Base-by-base conservation (phyloP, 2,329 filamentous ascomycete genomes). In the Hymenoscyphus fructigenus region DNA sequence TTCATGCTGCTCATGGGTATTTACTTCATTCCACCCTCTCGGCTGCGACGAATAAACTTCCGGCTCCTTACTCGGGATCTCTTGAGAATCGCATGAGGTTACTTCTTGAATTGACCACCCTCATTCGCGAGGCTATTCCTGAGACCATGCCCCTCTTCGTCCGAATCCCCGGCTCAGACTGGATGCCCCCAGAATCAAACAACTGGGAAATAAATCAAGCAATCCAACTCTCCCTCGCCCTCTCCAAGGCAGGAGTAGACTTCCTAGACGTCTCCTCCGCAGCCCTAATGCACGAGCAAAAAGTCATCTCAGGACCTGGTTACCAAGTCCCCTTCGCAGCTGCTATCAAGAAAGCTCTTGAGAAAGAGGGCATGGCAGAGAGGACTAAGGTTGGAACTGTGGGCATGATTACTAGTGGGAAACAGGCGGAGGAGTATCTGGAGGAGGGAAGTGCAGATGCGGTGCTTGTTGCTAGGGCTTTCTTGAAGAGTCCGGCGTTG, bases 1-100 rank as follows among this genome's bases (percentile, higher is more conserved):
- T 94, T 60, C 91, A 94, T 78, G 85, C 83, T 70, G 91, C 90
- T 0, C 91, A 94, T 71, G 91, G 91, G 2, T 94, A 93, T 74
- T 82, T 94, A 0, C 79, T 93, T 0, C 85, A 87, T 70, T 79
- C 81, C 4, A 93, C 93, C 80, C 69, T 92, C 9, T 88, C 86
- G 0, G 89, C 90, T 0, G 83, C 83, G 0, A 81, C 82, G 20
- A 94, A 94, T 78, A 79, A 84, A 63, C 84, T 91, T n/a, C 89
- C 81, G 0, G 88, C 90, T 69, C 72, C 81, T 60, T 91, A 90
- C 71, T 88, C 87, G 28, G 88, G 88, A 9, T 84, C 80, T 62
- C 87, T 89, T 67, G 87, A 90, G 78, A 93, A 93, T 77, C 85
- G 91, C 57, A 85, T 82, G 0, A 85, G 90, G 0, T 76, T 94